A percentile compares a stretch with the other conserved stretches of the same genome.
phyloP scores from a whole-genome alignment of 2,329 filamentous ascomycete genomes.

The Colletotrichum chlorophyti region DNA sequence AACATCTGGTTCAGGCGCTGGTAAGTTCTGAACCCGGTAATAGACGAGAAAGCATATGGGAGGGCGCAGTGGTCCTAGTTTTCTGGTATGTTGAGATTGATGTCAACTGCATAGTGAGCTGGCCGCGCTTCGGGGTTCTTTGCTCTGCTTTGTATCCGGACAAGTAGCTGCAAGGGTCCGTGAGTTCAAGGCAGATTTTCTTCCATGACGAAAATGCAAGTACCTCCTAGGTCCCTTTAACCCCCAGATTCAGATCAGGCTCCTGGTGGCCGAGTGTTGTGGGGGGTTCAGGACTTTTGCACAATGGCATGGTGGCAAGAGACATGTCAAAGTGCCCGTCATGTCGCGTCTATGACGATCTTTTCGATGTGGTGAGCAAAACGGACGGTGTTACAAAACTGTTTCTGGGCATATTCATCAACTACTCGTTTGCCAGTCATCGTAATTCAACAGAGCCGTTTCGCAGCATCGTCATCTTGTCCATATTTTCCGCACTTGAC shows the following conservation, averaged over 20 bases:
- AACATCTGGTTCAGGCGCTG: slow-evolving; percentile 15
- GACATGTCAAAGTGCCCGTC: slow-evolving; percentile 13
- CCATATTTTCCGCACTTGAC: not conserved
- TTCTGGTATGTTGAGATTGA: slow-evolving; percentile 32
- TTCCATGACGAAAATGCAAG: not conserved
- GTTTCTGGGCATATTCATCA: too few species aligned
- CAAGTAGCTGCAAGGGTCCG: not conserved
- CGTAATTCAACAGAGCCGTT: too few species aligned
- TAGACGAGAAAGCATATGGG: too few species aligned
- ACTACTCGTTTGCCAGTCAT: too few species aligned
- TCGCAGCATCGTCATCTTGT: too few species aligned
- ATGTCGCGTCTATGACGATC: slow-evolving; percentile 13
- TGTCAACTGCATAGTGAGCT: slow-evolving; percentile 37
- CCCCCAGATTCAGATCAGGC: not conserved
- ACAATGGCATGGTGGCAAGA: slow-evolving; percentile 7
- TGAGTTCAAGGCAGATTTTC: not conserved
- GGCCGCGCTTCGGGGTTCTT: not conserved
- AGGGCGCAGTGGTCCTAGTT: too few species aligned
- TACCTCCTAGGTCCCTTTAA: not conserved
- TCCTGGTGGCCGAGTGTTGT: slow-evolving; percentile 5
- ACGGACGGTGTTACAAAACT: not conserved
- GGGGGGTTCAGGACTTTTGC: not conserved
- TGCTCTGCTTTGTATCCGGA: slow-evolving; percentile 1
- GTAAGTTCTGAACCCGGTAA: too few species aligned
- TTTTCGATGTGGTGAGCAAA: slow-evolving; percentile 5